A percentile compares a stretch with the other conserved stretches of the same genome.
Conservation (phyloP, 208 protist species). For the Trypanosoma rangeli region DNA sequence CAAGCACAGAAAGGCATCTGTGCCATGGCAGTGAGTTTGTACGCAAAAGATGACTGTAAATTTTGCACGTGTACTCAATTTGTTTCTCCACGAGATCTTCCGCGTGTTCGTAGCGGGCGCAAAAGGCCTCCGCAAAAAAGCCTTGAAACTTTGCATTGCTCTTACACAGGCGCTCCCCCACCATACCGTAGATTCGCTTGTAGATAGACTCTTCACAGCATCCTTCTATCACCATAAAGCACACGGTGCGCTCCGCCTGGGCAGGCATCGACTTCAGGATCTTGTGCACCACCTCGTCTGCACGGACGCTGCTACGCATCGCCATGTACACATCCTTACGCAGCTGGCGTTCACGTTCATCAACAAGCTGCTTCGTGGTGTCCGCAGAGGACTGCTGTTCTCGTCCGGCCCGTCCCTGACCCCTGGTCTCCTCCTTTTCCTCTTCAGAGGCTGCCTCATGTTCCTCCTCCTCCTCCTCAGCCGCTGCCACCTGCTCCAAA, state of each 20-base stretch:
- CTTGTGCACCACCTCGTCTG: constrained; percentile 99
- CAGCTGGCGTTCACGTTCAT: constrained; percentile 90
- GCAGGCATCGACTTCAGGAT: constrained; percentile 88
- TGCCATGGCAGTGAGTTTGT: constrained; percentile 95
- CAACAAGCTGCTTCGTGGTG: constrained; percentile 53
- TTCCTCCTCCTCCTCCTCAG: constrained; percentile 41
- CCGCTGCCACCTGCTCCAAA: constrained; percentile 59
- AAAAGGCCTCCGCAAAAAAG: constrained; percentile 87
- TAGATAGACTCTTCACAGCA: constrained; percentile 97
- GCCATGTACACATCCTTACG: constrained; percentile 97
- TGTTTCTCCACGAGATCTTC: constrained; percentile 96
- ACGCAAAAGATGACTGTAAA: constrained; percentile 97
- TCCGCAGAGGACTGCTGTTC: not conserved
- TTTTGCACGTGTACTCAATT: constrained; percentile 97
- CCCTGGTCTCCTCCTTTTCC: constrained; percentile 35
- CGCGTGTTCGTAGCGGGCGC: constrained; percentile 91
- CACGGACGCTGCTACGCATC: constrained; percentile 96
- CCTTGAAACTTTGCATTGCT: constrained; percentile 87
- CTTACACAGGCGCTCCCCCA: constrained; percentile 96
- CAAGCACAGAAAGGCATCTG: constrained; percentile 58
- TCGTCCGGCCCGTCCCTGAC: constrained; percentile 29
- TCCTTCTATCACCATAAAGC: constrained; percentile 98
- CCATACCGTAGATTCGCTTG: constrained; percentile 94
- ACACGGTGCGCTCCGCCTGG: constrained; percentile 77
- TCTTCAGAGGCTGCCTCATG: constrained; percentile 36